Conservation (phyloP, 108 stramenopile species). For the Conticribra guillardii region DNA sequence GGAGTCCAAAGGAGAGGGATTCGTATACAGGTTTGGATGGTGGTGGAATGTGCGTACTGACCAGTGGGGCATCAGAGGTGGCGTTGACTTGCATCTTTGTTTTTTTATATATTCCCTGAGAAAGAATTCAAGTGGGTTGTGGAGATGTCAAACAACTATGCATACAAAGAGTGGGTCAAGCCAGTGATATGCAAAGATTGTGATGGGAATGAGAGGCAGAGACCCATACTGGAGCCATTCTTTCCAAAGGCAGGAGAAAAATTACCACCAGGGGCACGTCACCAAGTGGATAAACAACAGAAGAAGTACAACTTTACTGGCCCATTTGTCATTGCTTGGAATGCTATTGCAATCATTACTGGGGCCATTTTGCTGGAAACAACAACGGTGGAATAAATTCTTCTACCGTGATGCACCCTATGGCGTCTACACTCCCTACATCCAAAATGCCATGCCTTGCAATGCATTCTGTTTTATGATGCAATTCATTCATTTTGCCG, state of each 20-base stretch:
- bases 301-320: not conserved
- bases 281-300: not conserved
- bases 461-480: slow-evolving; percentile 5
- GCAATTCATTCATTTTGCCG: slow-evolving; percentile 14
- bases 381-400: not conserved
- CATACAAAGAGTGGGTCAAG: slow-evolving; percentile 2
- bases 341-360: not conserved
- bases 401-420: slow-evolving; percentile 3
- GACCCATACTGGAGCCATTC: not conserved
- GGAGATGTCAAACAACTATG: not conserved
- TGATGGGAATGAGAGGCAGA: not conserved
- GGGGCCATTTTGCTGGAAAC: slow-evolving; percentile 4
- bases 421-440: slow-evolving; percentile 3
- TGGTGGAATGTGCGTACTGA: not conserved
- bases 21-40: not conserved
- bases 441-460: slow-evolving; percentile 9
- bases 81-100: not conserved
- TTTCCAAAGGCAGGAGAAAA: not conserved
- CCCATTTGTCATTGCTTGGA: not conserved
- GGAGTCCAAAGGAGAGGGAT: not conserved
- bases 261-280: not conserved
- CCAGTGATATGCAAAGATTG: not conserved
- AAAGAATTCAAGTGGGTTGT: not conserved
- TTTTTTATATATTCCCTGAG: not conserved
- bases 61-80: not conserved